These are phyloP conservation scores for Botryotinia calthae DNA, from an alignment of 2,329 filamentous ascomycete species.

Conservation along the genomic window DNA sequence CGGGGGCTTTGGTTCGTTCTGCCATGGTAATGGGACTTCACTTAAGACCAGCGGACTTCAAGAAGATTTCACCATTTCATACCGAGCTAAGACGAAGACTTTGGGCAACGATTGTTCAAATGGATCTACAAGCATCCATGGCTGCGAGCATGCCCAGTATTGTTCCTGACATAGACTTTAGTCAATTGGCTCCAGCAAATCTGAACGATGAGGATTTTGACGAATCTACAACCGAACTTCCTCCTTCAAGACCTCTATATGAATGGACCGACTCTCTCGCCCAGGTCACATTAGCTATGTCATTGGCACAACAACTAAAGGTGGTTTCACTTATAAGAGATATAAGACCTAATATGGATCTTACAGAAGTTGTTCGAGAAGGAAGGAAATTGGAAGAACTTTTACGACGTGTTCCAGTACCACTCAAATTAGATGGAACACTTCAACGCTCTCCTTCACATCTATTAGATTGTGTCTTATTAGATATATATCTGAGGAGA, in stretches of 20 bases:
- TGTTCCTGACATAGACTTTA: constrained; percentile 47
- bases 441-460: constrained; percentile 8
- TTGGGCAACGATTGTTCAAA: constrained; percentile 54
- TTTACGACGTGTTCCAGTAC: not conserved
- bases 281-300: constrained; percentile 21
- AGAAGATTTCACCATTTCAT: constrained; percentile 47
- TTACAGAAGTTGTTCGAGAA: constrained; percentile 2
- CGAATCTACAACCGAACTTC: constrained; percentile 21
- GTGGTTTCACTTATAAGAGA: constrained; percentile 13
- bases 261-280: constrained; percentile 23
- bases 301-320: constrained; percentile 21
- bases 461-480: constrained; percentile 19
- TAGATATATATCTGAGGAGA: constrained; percentile 23
- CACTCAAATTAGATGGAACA: constrained; percentile 10
- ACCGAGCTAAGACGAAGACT: constrained; percentile 54
- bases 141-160: constrained; percentile 51
- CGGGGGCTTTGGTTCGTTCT: constrained; percentile 49
- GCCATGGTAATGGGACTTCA: constrained; percentile 58
- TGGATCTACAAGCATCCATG: constrained; percentile 50
- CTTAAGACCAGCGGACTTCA: constrained; percentile 51
- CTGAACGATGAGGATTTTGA: constrained; percentile 24
- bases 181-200: constrained; percentile 51
- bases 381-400: constrained; percentile 19
- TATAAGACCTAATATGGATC: constrained; percentile 5
- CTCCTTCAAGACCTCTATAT: constrained; percentile 20